These are phyloP conservation scores for Immersiporthe knoxdaviesiana DNA, from an alignment of 2,329 filamentous ascomycete species.

Conservation along the genomic window DNA sequence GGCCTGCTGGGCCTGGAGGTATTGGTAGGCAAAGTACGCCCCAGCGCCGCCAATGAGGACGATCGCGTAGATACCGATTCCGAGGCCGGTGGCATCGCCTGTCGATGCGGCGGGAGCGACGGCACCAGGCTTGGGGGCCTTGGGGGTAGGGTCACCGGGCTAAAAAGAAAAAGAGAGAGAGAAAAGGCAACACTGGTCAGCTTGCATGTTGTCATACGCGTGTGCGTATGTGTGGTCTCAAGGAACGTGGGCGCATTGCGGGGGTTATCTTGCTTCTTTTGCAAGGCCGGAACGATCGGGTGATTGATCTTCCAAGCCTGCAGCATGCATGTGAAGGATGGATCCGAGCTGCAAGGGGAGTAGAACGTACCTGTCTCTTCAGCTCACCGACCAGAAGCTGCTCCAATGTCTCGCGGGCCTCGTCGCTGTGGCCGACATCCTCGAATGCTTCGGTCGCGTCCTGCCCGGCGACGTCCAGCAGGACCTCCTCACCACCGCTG, in stretches of 20 bases:
- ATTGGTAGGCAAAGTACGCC: slow-evolving; percentile 85
- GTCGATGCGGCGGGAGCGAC: slow-evolving; percentile 54
- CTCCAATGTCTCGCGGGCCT: slow-evolving; percentile 91
- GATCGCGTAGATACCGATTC: slow-evolving; percentile 80
- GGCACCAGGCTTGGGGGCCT: slow-evolving; percentile 54
- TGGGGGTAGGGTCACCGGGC: slow-evolving; percentile 80
- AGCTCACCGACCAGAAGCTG: slow-evolving; percentile 74
- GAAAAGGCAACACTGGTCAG: slow-evolving; percentile 12
- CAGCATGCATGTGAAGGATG: neutral
- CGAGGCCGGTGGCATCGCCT: slow-evolving; percentile 60
- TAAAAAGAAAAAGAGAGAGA: slow-evolving; percentile 39
- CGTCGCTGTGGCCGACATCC: slow-evolving; percentile 98
- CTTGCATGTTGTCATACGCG: slow-evolving; percentile 31
- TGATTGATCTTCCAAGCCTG: slow-evolving; percentile 1
- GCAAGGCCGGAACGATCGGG: neutral
- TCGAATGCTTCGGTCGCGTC: slow-evolving; percentile 98
- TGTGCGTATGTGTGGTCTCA: neutral
- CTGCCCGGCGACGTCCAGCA: slow-evolving; percentile 93
- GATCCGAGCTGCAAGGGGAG: neutral
- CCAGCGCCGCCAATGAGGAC: slow-evolving; percentile 75
- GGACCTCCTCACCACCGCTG: slow-evolving; percentile 97
- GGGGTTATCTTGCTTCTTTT: neutral
- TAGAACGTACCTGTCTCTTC: slow-evolving; percentile 73
- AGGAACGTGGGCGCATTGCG: neutral
- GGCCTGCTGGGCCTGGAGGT: slow-evolving; percentile 65